A percentile compares a stretch with the other conserved stretches of the same genome.
Conservation (phyloP, 106 monocot species). For the Triglochin maritima region DNA sequence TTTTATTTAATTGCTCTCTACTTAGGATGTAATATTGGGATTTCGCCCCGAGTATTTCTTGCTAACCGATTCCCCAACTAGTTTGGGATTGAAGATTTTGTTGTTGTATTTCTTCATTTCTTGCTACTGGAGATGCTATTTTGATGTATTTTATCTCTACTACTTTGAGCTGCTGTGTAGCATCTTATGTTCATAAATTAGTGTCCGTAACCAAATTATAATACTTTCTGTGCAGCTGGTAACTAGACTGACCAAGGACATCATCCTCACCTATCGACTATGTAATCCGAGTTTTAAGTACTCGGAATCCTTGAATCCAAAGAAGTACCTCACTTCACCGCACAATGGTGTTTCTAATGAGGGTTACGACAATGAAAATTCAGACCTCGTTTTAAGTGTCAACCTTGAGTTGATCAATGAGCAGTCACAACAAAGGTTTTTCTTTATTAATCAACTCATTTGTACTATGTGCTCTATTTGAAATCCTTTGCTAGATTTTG, state of each 20-base stretch:
- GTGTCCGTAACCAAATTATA: not conserved
- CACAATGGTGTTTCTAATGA: slow-evolving; percentile 69
- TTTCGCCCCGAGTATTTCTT: too few relatives aligned
- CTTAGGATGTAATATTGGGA: too few relatives aligned
- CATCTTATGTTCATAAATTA: not conserved
- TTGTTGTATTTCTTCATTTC: not conserved
- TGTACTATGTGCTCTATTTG: not conserved
- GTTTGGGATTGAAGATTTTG: not conserved
- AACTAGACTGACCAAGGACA: slow-evolving; percentile 54
- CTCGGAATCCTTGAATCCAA: slow-evolving; percentile 67
- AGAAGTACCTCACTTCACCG: slow-evolving; percentile 73
- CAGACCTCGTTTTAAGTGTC: slow-evolving; percentile 80
- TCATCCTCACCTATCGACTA: slow-evolving; percentile 55
- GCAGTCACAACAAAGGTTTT: slow-evolving; percentile 58
- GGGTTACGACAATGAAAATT: slow-evolving; percentile 77
- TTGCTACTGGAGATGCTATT: not conserved
- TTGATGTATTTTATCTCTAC: not conserved
- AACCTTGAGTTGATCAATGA: slow-evolving; percentile 59
- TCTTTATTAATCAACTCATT: not conserved
- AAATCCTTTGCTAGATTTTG: not conserved
- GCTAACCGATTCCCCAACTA: not conserved
- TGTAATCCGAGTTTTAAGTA: slow-evolving; percentile 77
- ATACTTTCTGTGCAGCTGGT: slow-evolving; percentile 50
- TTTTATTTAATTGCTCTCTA: too few relatives aligned
- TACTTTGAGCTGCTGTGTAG: not conserved